Conservation (phyloP, 2,329 filamentous ascomycete genomes). For the Colletotrichum sp. region DNA sequence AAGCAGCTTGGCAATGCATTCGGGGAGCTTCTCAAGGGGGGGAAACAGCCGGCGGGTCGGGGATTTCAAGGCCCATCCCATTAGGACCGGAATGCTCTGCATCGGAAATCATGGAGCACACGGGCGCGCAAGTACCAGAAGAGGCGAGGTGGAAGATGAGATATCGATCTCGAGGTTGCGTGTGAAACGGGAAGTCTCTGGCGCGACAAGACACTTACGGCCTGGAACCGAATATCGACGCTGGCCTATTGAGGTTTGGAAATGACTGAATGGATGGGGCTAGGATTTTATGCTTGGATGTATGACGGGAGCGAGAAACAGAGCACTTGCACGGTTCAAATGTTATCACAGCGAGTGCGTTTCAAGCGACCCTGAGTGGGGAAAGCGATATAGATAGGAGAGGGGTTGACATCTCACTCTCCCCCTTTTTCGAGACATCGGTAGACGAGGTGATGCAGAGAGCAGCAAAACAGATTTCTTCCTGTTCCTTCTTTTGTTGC, state of each 20-base stretch:
- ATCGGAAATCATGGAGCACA: not conserved
- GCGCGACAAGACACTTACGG: not conserved
- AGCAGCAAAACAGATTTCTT: not conserved
- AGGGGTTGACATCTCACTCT: not conserved
- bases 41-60: slow-evolving; percentile 34
- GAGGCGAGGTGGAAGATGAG: not conserved
- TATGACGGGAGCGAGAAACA: not conserved
- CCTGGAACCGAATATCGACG: not conserved
- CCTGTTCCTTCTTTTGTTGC: not conserved
- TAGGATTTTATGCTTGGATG: not conserved
- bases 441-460: not conserved
- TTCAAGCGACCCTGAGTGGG: not conserved
- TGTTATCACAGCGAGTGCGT: not conserved
- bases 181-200: not conserved
- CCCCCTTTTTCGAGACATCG: not conserved
- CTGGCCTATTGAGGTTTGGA: slow-evolving; percentile 1
- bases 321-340: not conserved
- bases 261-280: not conserved
- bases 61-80: slow-evolving; percentile 33
- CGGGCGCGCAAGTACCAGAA: not conserved
- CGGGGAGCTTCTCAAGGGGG: slow-evolving; percentile 59
- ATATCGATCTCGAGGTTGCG: not conserved
- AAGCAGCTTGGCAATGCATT: slow-evolving; percentile 65
- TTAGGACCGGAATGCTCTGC: slow-evolving; percentile 15
- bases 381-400: not conserved